Evolutionary conservation across 371 early-diverging fungal genomes (phyloP).

Genomic region (Mucor velutinosus): DNA sequence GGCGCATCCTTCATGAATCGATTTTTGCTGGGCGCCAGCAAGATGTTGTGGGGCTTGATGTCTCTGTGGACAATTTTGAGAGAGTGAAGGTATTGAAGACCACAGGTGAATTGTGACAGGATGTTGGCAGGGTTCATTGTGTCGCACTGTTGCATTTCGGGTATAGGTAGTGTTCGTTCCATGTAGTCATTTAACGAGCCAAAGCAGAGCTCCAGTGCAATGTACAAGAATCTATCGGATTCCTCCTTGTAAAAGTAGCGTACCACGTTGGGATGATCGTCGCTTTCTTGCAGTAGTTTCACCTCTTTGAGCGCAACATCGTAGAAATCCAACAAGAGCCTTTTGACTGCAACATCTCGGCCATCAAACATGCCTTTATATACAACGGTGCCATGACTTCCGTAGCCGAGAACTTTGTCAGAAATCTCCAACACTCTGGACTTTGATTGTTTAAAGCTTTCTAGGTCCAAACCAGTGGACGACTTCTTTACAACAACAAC

Average conservation of each 20-base stretch:
- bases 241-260: constrained; percentile 94
- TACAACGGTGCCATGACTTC: constrained; percentile 97
- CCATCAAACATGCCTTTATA: constrained; percentile 92
- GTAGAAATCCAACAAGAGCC: constrained; percentile 91
- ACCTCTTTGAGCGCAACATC: constrained; percentile 95
- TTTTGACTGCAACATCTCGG: constrained; percentile 92
- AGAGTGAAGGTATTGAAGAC: constrained; percentile 73
- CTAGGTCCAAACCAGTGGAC: constrained; percentile 33
- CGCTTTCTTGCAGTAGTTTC: constrained; percentile 86
- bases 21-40: constrained; percentile 68
- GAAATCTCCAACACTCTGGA: constrained; percentile 42
- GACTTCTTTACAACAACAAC: constrained; percentile 11
- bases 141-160: constrained; percentile 34
- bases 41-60: constrained; percentile 86
- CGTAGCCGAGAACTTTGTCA: constrained; percentile 74
- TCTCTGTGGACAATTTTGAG: constrained; percentile 79
- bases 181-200: constrained; percentile 72
- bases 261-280: constrained; percentile 95
- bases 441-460: constrained; percentile 30
- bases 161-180: constrained; percentile 41
- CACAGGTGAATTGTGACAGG: constrained; percentile 79
- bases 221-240: constrained; percentile 89
- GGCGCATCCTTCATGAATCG: constrained; percentile 21
- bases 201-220: constrained; percentile 91
- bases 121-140: constrained; percentile 54